Base-by-base conservation (phyloP, 176 grass and related monocot species). In the Alopecurus myosuroides region DNA sequence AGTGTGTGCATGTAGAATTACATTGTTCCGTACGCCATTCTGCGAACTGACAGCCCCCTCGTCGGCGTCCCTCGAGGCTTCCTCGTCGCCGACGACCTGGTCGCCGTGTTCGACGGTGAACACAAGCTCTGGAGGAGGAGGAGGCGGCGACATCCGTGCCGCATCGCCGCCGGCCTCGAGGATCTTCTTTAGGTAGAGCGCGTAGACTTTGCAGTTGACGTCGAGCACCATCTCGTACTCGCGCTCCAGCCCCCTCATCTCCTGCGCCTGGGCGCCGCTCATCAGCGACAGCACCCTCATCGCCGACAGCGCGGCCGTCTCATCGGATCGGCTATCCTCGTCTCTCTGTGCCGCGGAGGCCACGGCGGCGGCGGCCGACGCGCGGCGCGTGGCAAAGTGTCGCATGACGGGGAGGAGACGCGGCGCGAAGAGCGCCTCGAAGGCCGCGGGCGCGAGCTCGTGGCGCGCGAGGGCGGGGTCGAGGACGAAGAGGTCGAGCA, bases 361-460 rank as follows among this genome's bases (percentile, higher is more conserved):
- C 25, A 46, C 53, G 5, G 84, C 50, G 8, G 87, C 52, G 11
- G 82, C 64, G 22, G 81, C 79, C 17, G 84, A 40, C n/a, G 88
- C 77, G 6, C 92, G 92, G 83, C 87, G 89, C 19, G 87, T 84
- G 23, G 86, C 83, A 80, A 94, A 94, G 83, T 90, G 83, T 20
- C 83, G 88, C 86, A 88, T 82, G 14, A 91, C 70, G 69, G 92
- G 83, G 52, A 91, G 86, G 8, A 94, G 83, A 39, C 87, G 86
- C 42, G 88, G 92, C 42, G 89, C 83, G 83, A 94, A 94, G 74
- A 94, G 88, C 51, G 76, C 86, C 80, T 94, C 92, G 74, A 94
- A 94, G n/a, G 84, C 80, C 19, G 69, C 53, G 0, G 88, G 88
- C 55, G 88, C 88, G 83, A 94, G 36, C 76, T 94, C 86, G 76